A percentile compares a stretch with the other conserved stretches of the same genome.
Evolutionary conservation across 371 early-diverging fungal species (phyloP).

Genomic region (Rhizopus microsporus): DNA sequence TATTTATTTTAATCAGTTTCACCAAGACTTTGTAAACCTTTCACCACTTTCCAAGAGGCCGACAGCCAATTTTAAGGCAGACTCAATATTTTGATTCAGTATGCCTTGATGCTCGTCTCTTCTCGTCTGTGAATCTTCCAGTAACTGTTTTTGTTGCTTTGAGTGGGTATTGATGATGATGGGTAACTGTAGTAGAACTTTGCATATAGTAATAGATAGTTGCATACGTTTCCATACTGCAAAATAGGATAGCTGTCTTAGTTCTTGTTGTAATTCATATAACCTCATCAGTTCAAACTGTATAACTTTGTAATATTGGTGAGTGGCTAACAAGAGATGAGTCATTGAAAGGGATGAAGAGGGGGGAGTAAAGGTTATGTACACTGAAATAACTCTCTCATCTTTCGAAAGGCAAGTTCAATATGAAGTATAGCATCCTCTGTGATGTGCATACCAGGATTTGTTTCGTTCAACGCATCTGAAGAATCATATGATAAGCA

Average conservation of each 20-base stretch:
- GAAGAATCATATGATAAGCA: slow-evolving; percentile 8
- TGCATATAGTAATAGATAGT: slow-evolving; percentile 58
- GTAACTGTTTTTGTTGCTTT: slow-evolving; percentile 26
- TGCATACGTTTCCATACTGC: slow-evolving; percentile 61
- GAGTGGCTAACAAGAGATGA: slow-evolving; percentile 41
- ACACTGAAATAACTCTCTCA: slow-evolving; percentile 62
- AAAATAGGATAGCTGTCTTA: slow-evolving; percentile 59
- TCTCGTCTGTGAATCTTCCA: slow-evolving; percentile 25
- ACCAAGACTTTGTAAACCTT: slow-evolving; percentile 43
- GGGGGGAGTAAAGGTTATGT: slow-evolving; percentile 14
- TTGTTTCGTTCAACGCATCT: slow-evolving; percentile 54
- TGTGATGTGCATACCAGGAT: slow-evolving; percentile 58
- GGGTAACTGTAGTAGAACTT: slow-evolving; percentile 58
- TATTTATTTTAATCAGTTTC: not conserved
- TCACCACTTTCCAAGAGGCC: slow-evolving; percentile 58
- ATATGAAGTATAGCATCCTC: slow-evolving; percentile 65
- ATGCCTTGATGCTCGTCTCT: slow-evolving; percentile 22
- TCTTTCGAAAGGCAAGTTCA: slow-evolving; percentile 57
- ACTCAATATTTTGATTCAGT: slow-evolving; percentile 55
- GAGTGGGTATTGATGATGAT: slow-evolving; percentile 57
- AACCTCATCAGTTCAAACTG: slow-evolving; percentile 63
- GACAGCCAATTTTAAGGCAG: slow-evolving; percentile 55
- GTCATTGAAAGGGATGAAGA: not conserved
- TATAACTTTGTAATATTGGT: slow-evolving; percentile 62
- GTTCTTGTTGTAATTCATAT: slow-evolving; percentile 63